Base-by-base conservation (phyloP, 257 asterid species). In the Nicotiana knightiana region DNA sequence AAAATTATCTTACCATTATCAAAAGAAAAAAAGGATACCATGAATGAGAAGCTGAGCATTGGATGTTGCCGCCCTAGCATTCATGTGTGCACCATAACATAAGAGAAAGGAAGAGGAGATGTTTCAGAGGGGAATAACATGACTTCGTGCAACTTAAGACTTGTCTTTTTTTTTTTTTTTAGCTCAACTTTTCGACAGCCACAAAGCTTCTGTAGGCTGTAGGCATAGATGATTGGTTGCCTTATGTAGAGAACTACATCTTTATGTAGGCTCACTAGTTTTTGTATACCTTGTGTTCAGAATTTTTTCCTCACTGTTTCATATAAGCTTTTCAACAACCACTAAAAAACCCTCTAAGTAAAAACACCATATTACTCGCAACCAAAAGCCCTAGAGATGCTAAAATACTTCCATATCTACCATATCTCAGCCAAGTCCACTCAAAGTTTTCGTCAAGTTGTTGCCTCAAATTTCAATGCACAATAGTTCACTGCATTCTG, bases 81-180 rank as follows among this genome's bases (percentile, higher is more conserved):
- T 70, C 78, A 70, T 70, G 59, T 70, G 78, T 70, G 6, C 9
- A 68, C 3, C 77, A 68, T 43, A 53, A 53, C 18, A 53, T 21
- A 21, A 70, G 78, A 70, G 78, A 43, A 43, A 70, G 78, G 78
- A 43, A 70, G 5, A 53, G 35, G 78, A 70, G 78, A 43, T 10
- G 78, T 21, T 70, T 43, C 58, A 43, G 6, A 70, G 37, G 59
- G 35, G 58, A 43, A 59, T 32, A 43, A 43, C 35, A 43, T 21
- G 3, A 39, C 35, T n/a, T 70, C 46, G 58, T 43, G 24, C 37
- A 70, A 12, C 57, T 37, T 39, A 70, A 15, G 57, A 55, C 77
- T 43, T 70, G 35, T 43, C 78, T 70, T 59, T 10, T 17, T 9
- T 59, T 10, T 17, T 9, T 43, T 43, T 70, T 43, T 70, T 70